Base-by-base conservation (phyloP, 805 yeast species). In the Yarrowia keelungensis region DNA sequence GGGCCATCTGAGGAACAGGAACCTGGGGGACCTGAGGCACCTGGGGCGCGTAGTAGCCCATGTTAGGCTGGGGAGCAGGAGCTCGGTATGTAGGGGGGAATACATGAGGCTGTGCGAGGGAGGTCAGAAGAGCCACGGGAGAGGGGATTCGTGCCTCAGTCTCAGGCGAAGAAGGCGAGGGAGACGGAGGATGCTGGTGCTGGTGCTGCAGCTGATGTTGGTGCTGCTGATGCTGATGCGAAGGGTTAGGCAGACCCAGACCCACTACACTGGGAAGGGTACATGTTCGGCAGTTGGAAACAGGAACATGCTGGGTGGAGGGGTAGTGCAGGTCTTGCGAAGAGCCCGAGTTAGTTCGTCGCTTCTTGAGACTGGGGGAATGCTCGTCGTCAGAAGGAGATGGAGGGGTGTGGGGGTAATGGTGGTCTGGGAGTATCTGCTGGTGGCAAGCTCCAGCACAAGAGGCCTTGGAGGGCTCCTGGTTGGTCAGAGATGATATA, bases 341-440 rank as follows among this genome's bases (percentile, higher is more conserved):
- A 8, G 53, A 59, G 45, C 43, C 53, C 19, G 66, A 59, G 54
- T 62, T 39, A 39, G 56, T 47, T 39, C 56, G 54, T 47, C 56
- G 54, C 67, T 49, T 47, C 47, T 62, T 62, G 12, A 62, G 38
- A 26, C 56, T 62, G 32, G 54, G 67, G 47, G 56, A 47, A 39
- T 62, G 67, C 54, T 62, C 67, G 38, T 62, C 67, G 11, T 62
- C 67, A 1, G 67, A 47, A 47, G 67, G 67, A 19, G 67, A 47
- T 15, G 67, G 67, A 8, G 67, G 67, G 11, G 67, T 62, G 45
- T 49, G 45, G 10, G 67, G 67, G 39, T 62, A 62, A 32, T 45
- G 50, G 43, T 59, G 65, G 42, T 59, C 51, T 7, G 50, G 51
- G 65, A 56, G 62, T 41, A 56, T 42, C 62, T 59, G 51, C 38